Evolutionary conservation across 441 rosid genomes (phyloP).

Genomic region (Erysimum cheiri): DNA sequence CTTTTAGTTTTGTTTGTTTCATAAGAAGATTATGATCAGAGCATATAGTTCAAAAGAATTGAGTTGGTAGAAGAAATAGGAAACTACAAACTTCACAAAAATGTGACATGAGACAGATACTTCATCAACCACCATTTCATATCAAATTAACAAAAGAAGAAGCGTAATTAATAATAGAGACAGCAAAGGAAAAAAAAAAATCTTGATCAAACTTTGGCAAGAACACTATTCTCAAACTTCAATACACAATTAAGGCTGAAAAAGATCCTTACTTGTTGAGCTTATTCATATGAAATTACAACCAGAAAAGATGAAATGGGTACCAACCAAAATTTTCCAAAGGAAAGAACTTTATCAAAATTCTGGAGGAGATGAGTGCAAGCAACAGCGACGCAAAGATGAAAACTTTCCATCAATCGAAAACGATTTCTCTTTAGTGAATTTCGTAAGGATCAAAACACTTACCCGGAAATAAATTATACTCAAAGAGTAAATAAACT

Average conservation of each 20-base stretch:
- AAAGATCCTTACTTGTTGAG: not conserved
- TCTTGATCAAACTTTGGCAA: slow-evolving; percentile 30
- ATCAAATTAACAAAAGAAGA: slow-evolving; percentile 17
- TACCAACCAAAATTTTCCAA: slow-evolving; percentile 28
- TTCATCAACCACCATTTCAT: slow-evolving; percentile 14
- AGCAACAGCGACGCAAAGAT: slow-evolving; percentile 36
- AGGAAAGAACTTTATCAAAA: slow-evolving; percentile 9
- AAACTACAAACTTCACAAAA: not conserved
- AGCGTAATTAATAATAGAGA: slow-evolving; percentile 1
- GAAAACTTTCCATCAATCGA: not conserved
- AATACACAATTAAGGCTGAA: slow-evolving; percentile 7
- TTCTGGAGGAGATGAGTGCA: too few species aligned
- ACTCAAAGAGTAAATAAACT: not conserved
- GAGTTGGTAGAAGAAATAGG: slow-evolving; percentile 17
- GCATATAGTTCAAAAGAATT: not conserved
- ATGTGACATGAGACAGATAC: slow-evolving; percentile 4
- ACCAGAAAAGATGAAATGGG: slow-evolving; percentile 44
- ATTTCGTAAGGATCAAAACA: slow-evolving; percentile 8
- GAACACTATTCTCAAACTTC: slow-evolving; percentile 34
- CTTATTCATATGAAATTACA: slow-evolving; percentile 20
- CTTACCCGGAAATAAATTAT: slow-evolving; percentile 16
- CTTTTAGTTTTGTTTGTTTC: not conserved
- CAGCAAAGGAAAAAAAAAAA: slow-evolving; percentile 17
- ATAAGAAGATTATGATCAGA: slow-evolving; percentile 12
- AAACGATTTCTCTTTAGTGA: not conserved